These are phyloP conservation scores for Pseudogymnoascus sp. DNA, from an alignment of 2,329 filamentous ascomycete species.

Conservation along the genomic window DNA sequence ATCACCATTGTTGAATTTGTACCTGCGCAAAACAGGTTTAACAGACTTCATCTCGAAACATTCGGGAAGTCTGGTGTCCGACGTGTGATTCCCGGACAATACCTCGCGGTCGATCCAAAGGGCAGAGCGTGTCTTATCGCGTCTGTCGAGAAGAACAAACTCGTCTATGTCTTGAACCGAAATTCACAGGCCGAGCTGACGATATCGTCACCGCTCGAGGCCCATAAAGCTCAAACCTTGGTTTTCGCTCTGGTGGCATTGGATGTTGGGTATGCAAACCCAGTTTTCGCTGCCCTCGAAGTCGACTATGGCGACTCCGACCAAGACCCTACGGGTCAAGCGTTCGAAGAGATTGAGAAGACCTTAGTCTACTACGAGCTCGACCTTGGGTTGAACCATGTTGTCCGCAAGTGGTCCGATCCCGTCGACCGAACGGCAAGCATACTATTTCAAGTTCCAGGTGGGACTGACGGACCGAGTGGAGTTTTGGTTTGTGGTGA, in stretches of 20 bases:
- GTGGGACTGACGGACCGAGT: slow-evolving; percentile 86
- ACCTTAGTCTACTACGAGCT: slow-evolving; percentile 95
- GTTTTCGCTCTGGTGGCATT: slow-evolving; percentile 82
- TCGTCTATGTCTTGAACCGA: slow-evolving; percentile 96
- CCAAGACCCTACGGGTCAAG: slow-evolving; percentile 79
- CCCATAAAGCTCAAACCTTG: slow-evolving; percentile 84
- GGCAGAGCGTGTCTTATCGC: slow-evolving; percentile 91
- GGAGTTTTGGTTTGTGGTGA: slow-evolving; percentile 92
- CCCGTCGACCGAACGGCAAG: slow-evolving; percentile 84
- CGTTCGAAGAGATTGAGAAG: slow-evolving; percentile 76
- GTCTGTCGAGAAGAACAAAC: slow-evolving; percentile 96
- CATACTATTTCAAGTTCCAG: slow-evolving; percentile 89
- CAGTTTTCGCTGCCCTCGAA: slow-evolving; percentile 90
- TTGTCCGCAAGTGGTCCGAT: slow-evolving; percentile 94
- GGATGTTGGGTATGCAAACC: slow-evolving; percentile 95
- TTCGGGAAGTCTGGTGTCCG: slow-evolving; percentile 96
- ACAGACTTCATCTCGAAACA: slow-evolving; percentile 87
- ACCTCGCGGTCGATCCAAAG: slow-evolving; percentile 90
- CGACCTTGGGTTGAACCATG: slow-evolving; percentile 92
- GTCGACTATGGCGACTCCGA: slow-evolving; percentile 89
- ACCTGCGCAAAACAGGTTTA: slow-evolving; percentile 77
- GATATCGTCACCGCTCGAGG: slow-evolving; percentile 94
- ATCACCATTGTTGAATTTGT: slow-evolving; percentile 92
- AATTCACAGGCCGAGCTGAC: slow-evolving; percentile 91
- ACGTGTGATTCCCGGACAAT: slow-evolving; percentile 90